Conservation (phyloP, 805 yeast species). For the Kodamaea neixiangensis region DNA sequence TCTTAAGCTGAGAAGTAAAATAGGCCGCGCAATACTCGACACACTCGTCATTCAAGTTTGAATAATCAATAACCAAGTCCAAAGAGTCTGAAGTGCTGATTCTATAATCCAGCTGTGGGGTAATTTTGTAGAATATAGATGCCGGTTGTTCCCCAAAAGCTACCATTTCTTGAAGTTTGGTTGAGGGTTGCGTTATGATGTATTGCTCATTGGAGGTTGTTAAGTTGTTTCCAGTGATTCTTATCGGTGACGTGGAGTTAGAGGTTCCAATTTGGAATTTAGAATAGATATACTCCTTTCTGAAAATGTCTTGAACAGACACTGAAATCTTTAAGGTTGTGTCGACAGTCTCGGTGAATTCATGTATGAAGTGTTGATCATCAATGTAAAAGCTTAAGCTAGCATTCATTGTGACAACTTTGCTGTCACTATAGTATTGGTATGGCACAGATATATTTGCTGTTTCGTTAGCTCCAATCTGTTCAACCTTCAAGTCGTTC, state of each 20-base stretch:
- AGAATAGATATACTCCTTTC: constrained; percentile 55
- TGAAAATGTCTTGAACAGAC: constrained; percentile 78
- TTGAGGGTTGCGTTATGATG: constrained; percentile 21
- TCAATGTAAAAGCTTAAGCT: constrained; percentile 22
- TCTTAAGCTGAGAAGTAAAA: constrained; percentile 16
- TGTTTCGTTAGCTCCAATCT: constrained; percentile 4
- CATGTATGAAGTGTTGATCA: constrained; percentile 21
- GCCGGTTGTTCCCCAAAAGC: constrained; percentile 75
- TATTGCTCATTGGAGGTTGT: constrained; percentile 28
- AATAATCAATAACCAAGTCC: constrained; percentile 45
- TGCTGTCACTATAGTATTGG: constrained; percentile 29
- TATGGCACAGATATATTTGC: constrained; percentile 34
- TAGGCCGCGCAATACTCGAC: constrained; percentile 15
- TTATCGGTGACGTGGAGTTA: constrained; percentile 50
- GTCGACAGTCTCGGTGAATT: constrained; percentile 43
- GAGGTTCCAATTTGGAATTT: constrained; percentile 71
- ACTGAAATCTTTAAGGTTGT: constrained; percentile 64
- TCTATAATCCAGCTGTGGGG: constrained; percentile 20
- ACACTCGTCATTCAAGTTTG: constrained; percentile 51
- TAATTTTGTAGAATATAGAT: constrained; percentile 58
- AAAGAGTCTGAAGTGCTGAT: constrained; percentile 36
- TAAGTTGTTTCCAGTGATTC: constrained; percentile 49
- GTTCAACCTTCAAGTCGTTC: neutral
- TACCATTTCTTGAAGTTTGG: constrained; percentile 32
- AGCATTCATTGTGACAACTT: constrained; percentile 23